These are phyloP conservation scores for Phialocephala sp. DNA, from an alignment of 2,329 filamentous ascomycete species.

Conservation along the genomic window DNA sequence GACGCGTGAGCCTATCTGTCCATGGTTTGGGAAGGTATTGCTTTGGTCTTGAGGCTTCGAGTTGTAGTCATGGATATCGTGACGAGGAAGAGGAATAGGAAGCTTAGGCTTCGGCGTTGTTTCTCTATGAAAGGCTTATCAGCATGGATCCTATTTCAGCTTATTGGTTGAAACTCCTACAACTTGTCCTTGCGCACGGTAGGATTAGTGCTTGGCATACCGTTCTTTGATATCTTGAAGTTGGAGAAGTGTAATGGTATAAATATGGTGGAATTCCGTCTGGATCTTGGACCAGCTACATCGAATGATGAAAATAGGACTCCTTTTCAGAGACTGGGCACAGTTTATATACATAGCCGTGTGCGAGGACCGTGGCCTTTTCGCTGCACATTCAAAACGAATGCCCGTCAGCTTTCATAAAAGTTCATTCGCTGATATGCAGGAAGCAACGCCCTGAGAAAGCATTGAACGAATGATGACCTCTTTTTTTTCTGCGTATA, in stretches of 20 bases:
- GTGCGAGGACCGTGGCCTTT: neutral
- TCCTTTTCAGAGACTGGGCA: neutral
- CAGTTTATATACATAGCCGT: neutral
- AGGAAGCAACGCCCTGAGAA: neutral
- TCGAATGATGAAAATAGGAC: neutral
- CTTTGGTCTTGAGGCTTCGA: neutral
- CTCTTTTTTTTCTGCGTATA: no score
- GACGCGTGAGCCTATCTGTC: neutral
- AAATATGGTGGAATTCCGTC: neutral
- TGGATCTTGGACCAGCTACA: neutral
- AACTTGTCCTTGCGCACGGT: neutral
- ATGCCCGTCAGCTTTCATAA: neutral
- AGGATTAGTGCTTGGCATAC: neutral
- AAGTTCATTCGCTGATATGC: neutral
- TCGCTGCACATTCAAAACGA: neutral
- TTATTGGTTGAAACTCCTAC: neutral
- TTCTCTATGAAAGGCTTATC: neutral
- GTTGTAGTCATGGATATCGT: neutral
- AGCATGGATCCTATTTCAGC: neutral
- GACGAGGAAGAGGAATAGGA: neutral
- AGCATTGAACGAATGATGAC: neutral
- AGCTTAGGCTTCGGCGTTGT: neutral
- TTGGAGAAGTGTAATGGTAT: neutral
- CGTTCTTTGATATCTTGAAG: neutral
- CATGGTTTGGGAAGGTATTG: neutral